Percentiles rank a stretch among this genome's conserved stretches.
These are phyloP conservation scores for Aschersonia sp. DNA, from an alignment of 2,329 filamentous ascomycete species.

Conservation along the genomic window DNA sequence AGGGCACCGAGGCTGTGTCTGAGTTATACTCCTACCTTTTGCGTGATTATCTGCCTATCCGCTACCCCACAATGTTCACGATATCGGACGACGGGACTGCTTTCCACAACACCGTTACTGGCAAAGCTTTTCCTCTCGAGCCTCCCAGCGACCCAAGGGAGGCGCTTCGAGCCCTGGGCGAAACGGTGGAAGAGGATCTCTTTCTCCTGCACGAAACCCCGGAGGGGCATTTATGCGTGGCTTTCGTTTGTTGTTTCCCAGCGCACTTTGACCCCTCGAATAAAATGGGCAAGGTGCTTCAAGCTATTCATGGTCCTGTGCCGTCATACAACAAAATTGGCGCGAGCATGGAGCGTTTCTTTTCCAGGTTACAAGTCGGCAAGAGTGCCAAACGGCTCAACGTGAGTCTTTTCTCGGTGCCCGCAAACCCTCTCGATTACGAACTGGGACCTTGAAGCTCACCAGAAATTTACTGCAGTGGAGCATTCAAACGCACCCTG, in stretches of 20 bases:
- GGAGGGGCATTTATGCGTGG: constrained; percentile 26
- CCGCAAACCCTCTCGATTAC: too few species aligned
- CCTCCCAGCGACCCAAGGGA: constrained; percentile 14
- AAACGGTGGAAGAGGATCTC: constrained; percentile 39
- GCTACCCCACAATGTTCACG: constrained; percentile 33
- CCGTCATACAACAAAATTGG: constrained; percentile 40
- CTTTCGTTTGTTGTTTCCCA: constrained; percentile 37
- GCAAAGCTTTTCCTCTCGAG: constrained; percentile 12
- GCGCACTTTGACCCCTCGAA: constrained; percentile 34
- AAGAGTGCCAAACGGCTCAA: constrained; percentile 35
- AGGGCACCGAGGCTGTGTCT: constrained; percentile 24
- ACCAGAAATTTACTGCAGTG: constrained; percentile 19
- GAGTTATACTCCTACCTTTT: constrained; percentile 36
- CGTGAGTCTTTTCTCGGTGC: constrained; percentile 14
- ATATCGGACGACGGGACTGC: constrained; percentile 15
- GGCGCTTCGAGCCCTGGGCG: constrained; percentile 26
- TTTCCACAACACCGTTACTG: constrained; percentile 26
- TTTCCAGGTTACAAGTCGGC: constrained; percentile 29
- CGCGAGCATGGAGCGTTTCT: constrained; percentile 39
- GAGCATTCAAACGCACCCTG: constrained; percentile 28
- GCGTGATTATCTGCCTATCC: constrained; percentile 27
- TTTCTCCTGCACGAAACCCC: constrained; percentile 30
- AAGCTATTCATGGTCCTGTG: constrained; percentile 36
- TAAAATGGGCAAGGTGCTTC: constrained; percentile 33
- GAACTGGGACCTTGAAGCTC: not conserved